Base-by-base conservation (phyloP, 2,329 filamentous ascomycete species). In the Lecanosticta acicola region DNA sequence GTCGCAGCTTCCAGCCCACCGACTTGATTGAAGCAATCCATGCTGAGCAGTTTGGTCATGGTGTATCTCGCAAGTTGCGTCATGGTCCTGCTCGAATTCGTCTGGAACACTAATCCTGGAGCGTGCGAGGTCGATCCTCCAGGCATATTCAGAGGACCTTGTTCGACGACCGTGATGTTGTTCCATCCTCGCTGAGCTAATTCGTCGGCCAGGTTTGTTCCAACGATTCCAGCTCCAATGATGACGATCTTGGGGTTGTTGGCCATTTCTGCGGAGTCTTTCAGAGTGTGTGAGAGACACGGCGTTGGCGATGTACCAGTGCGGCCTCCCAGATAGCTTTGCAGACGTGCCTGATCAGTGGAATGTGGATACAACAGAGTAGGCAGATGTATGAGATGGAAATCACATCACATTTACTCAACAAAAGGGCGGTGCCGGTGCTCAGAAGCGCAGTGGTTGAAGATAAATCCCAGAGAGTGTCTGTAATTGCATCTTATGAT, bases 71-170 rank as follows among this genome's bases (percentile, higher is more conserved):
- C 80, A 42, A 83, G 73, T 3, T 69, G 61, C 3, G 73, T 79
- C 76, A 83, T 70, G 0, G 75, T 76, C 59, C 75, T 79, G 39
- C 74, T 78, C 1, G 68, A 61, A 41, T 77, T 82, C 5, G 77
- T 82, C 58, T 83, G 79, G 55, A 81, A 83, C 0, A 83, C 79
- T 2, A 83, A 70, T 0, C 80, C 80, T 0, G 80, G 80, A 3
- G 80, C 80, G 52, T 83, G 80, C 4, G 79, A 83, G 4, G 80
- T 83, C 20, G 80, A 83, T 36, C 80, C 80, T 19, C 80, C 80
- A 0, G 80, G 80, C 72, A 83, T 76, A 47, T 70, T 66, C 52
- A 83, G 61, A 2, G 80, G 80, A 0, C 80, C 80, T 61, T 83
- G 80, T 53, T 83, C 80, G 51, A 83, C 66, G 40, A 83, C 79